These are phyloP conservation scores for Phylloporus sp. DNA, from an alignment of 768 basidiomycete genomes.

Conservation along the genomic window DNA sequence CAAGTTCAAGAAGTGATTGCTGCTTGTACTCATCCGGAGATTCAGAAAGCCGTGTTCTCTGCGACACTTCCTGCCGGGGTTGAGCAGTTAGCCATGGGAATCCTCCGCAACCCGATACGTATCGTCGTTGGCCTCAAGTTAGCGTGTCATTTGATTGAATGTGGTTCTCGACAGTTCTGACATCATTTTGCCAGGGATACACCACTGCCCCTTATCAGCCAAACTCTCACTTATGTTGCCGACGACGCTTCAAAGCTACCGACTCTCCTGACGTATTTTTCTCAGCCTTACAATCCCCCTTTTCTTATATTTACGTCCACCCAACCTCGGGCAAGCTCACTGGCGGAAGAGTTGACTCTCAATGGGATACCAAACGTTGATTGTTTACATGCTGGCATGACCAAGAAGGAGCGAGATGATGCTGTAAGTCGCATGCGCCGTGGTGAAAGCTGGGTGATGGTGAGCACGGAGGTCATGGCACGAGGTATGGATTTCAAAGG, in stretches of 20 bases:
- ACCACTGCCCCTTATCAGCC: conserved; percentile 84
- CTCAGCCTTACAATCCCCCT: conserved; percentile 83
- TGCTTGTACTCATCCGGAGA: conserved; percentile 58
- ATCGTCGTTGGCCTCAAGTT: conserved; percentile 97
- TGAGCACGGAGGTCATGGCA: conserved; percentile 96
- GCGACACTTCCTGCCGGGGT: conserved; percentile 88
- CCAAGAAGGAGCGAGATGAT: conserved; percentile 81
- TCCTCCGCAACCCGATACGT: conserved; percentile 81
- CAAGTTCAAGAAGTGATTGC: conserved; percentile 87
- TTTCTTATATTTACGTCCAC: conserved; percentile 87
- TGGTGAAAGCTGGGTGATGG: conserved; percentile 91
- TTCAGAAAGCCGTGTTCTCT: conserved; percentile 90
- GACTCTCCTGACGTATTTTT: conserved; percentile 74
- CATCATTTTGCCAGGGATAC: conserved; percentile 66
- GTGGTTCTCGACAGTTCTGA: conserved; percentile 17
- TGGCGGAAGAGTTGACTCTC: conserved; percentile 76
- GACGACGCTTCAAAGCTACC: conserved; percentile 94
- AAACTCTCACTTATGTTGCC: conserved; percentile 86
- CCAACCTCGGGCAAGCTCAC: conserved; percentile 77
- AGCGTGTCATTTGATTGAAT: conserved; percentile 28
- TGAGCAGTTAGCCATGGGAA: conserved; percentile 82
- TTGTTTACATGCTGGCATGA: conserved; percentile 87
- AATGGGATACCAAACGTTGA: conserved; percentile 79
- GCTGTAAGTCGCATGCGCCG: conserved; percentile 78
- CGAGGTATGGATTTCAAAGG: conserved; percentile 98